Evolutionary conservation across 345 rosid genomes (phyloP), one percentile per base, ranked within the genome.

Genomic region (Hypericum perforatum): DNA sequence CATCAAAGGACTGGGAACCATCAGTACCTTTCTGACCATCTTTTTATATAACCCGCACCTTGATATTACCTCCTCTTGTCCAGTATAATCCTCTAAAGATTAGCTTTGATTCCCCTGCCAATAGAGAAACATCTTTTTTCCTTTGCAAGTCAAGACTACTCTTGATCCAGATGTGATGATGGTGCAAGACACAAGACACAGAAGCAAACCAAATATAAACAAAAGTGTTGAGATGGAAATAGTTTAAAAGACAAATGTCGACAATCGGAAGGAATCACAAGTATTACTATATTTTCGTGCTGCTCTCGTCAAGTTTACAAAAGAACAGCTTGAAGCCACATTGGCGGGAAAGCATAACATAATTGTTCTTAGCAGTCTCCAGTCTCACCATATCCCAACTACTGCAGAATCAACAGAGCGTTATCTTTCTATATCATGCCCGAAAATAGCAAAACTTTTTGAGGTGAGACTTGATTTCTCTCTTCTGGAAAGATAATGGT

Each of bases 291-390:
- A 70, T 47, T 82, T 88, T 59, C 79, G 85, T 53, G 63, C 68
- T 57, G 79, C 72, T 50, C 81, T 88, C 51, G 69, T 88, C 52
- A 91, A 81, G 47, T 70, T 65, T 41, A 68, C 85, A 14, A 88
- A 85, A 59, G 94, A 82, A 45, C 54, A 81, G 56, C n/a, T 57
- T 88, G 75, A 83, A 79, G 72, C 98, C 98, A 39, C 48, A 69
- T 32, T 92, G 98, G 98, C 83, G 75, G 32, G 86, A 80, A 29
- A 94, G 97, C 95, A 85, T 72, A 85, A 85, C 70, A 68, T 62
- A 57, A 72, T 85, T 55, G 98, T 92, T 68, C 65, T 88, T 50
- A 46, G 74, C 52, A 67, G 80, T 52, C 45, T 92, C 53, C 81
- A 74, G 65, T 63, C 77, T 32, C 78, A 69, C 62, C 85, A 83